Evolutionary conservation across 2,329 filamentous ascomycete species (phyloP).

Genomic region (Monilinia polystroma): DNA sequence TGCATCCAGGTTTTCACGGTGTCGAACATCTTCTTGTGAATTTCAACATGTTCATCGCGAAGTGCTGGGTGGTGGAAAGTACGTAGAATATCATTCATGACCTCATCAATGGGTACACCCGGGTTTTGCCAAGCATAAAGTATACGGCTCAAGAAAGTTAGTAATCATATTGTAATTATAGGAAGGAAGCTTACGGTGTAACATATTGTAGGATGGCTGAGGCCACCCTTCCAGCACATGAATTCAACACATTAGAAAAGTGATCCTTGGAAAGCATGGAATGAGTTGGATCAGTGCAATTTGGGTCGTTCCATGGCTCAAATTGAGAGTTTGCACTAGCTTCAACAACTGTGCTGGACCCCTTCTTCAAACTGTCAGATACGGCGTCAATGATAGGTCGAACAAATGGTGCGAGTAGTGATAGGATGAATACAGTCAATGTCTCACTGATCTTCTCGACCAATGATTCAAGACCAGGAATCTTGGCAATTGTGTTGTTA

Average conservation of each 20-base stretch:
- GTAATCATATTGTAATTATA: not conserved
- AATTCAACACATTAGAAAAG: constrained; percentile 76
- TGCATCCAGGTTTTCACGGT: constrained; percentile 81
- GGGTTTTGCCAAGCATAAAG: constrained; percentile 93
- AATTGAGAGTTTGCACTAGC: constrained; percentile 70
- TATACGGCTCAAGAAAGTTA: constrained; percentile 56
- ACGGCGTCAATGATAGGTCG: constrained; percentile 87
- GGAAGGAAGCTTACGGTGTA: constrained; percentile 64
- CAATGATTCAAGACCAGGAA: constrained; percentile 82
- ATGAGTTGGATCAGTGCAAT: constrained; percentile 76
- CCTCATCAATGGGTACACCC: constrained; percentile 76
- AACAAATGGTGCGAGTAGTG: constrained; percentile 86
- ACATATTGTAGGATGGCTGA: constrained; percentile 79
- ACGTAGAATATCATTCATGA: constrained; percentile 75
- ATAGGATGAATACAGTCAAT: constrained; percentile 86
- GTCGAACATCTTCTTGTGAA: constrained; percentile 85
- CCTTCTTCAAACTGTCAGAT: constrained; percentile 79
- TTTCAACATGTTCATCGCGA: constrained; percentile 71
- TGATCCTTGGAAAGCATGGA: constrained; percentile 83
- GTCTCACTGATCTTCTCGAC: constrained; percentile 93
- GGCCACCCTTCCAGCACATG: constrained; percentile 72
- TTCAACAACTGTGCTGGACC: constrained; percentile 69
- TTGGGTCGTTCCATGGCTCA: constrained; percentile 75
- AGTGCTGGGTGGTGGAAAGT: constrained; percentile 90
- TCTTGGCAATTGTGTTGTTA: constrained; percentile 79